A percentile compares a stretch with the other conserved stretches of the same genome.
Conservation (phyloP, 2,329 filamentous ascomycete species). For the Apiospora rasikravindrae region DNA sequence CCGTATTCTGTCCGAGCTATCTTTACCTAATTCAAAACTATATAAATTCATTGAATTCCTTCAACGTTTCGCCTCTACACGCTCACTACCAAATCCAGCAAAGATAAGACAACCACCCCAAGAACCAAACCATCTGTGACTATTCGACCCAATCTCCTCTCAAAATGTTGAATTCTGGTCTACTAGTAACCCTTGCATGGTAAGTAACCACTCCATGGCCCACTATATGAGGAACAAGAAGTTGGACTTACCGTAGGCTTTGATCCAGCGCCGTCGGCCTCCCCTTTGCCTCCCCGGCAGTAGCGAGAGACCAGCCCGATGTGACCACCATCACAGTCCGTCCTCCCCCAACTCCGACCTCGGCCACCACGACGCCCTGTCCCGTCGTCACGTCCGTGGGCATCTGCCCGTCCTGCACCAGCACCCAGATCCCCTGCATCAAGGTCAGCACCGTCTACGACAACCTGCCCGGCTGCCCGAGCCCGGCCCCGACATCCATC, state of each 20-base stretch:
- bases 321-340: background rate
- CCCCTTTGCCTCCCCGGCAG: background rate
- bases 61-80: background rate
- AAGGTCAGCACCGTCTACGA: slow-evolving; percentile 1
- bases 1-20: background rate
- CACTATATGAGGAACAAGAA: background rate
- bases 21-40: background rate
- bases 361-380: background rate
- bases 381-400: background rate
- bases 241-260: background rate
- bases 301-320: background rate
- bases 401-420: background rate
- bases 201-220: background rate
- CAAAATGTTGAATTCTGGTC: background rate
- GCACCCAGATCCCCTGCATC: background rate
- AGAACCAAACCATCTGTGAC: background rate
- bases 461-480: background rate
- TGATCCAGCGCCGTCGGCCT: background rate
- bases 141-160: background rate
- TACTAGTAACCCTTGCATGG: background rate
- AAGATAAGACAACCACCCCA: background rate
- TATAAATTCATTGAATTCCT: background rate
- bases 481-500: background rate
- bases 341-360: background rate
- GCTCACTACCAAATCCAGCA: background rate